These are phyloP conservation scores for Metroxylon sagu DNA, from an alignment of 176 grass and related monocot species.

Conservation along the genomic window DNA sequence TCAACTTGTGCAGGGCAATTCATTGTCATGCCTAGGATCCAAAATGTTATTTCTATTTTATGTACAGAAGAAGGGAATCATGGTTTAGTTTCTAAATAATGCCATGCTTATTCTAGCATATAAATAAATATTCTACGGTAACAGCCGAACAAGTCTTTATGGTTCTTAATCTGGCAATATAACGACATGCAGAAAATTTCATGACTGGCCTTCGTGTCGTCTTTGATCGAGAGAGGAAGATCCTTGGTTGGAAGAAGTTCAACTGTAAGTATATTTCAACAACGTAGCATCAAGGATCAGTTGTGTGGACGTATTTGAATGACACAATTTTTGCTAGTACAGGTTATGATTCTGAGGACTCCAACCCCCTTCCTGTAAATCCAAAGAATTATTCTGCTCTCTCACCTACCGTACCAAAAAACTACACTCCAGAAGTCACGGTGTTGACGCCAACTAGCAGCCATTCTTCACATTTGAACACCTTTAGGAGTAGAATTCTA, in stretches of 20 bases:
- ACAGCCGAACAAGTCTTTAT: no score
- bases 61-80: no score
- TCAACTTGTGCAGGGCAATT: no score
- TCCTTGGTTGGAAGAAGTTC: constrained; percentile 73
- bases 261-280: constrained; percentile 41
- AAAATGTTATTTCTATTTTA: no score
- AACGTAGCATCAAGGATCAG: no score
- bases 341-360: constrained; percentile 56
- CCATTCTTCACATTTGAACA: constrained; percentile 14
- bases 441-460: constrained; percentile 39
- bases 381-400: constrained; percentile 31
- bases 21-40: no score
- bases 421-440: constrained; percentile 40
- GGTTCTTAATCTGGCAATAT: neutral
- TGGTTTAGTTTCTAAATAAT: no score
- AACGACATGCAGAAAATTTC: constrained; percentile 58
- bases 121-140: no score
- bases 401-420: constrained; percentile 25
- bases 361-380: constrained; percentile 48
- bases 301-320: neutral
- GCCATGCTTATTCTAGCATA: no score
- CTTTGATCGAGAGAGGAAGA: constrained; percentile 67
- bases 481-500: neutral
- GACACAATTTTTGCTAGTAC: neutral
- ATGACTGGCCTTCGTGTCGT: constrained; percentile 69